These are phyloP conservation scores for Lindgomyces ingoldianus DNA, from an alignment of 495 filamentous ascomycete genomes.

Conservation along the genomic window DNA sequence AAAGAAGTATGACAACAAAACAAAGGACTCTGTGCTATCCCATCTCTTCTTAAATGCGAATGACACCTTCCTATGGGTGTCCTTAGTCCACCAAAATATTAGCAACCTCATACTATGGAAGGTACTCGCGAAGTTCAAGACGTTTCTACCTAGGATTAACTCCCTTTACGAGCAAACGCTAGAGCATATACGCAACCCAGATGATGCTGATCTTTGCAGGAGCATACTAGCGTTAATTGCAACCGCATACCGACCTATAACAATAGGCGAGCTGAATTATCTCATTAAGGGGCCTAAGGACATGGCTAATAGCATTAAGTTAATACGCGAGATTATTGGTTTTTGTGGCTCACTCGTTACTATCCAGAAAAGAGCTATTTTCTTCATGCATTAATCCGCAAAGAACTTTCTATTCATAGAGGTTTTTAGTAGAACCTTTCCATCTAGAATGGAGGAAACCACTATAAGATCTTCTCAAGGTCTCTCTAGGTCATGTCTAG, in stretches of 20 bases:
- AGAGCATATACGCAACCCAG: background rate
- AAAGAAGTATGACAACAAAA: background rate
- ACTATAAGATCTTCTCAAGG: constrained; percentile 37
- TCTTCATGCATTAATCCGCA: background rate
- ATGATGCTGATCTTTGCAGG: constrained; percentile 13
- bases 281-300: background rate
- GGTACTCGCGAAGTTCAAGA: background rate
- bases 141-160: background rate
- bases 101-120: background rate
- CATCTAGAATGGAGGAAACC: constrained; percentile 16
- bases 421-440: constrained; percentile 8
- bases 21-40: background rate
- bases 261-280: too few species aligned
- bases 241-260: constrained; percentile 2
- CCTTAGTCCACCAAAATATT: background rate
- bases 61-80: background rate
- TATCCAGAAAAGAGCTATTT: background rate
- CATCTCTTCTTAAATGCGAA: background rate
- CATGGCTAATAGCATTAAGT: background rate
- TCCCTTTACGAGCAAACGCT: constrained; percentile 13
- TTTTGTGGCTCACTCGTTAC: background rate
- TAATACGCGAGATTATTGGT: background rate
- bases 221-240: constrained; percentile 1
- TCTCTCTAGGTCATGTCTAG: constrained; percentile 40
- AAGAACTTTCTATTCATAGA: background rate